Evolutionary conservation across 2,329 filamentous ascomycete species (phyloP), one percentile per base, ranked within the genome.

Genomic region (Pseudovirgaria hyperparasitica): DNA sequence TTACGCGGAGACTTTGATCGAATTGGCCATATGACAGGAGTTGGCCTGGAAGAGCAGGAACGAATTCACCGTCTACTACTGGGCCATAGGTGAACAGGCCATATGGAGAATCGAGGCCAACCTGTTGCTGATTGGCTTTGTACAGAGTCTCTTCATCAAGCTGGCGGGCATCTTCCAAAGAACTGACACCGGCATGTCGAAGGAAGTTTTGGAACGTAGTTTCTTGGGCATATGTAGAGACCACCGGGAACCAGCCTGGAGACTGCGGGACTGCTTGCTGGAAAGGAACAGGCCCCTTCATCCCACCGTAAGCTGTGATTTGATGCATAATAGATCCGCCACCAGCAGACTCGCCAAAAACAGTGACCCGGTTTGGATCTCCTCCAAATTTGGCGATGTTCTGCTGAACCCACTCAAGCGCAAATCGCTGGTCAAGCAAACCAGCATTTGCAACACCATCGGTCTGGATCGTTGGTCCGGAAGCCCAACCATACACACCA

Each of bases 351-450:
- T 56, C 51, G 10, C 54, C 54, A 18, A 55, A 41, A 3, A 57
- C 39, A 0, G 54, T 57, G 6, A 57, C 52, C 14, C 42, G 39
- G 28, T 50, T 38, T 19, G 42, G 42, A 35, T 57, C 52, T 7
- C 54, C 54, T 13, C 54, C 54, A 25, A 57, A 57, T 2, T 45
- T 36, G 28, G 47, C 42, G 19, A 57, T 57, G 34, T 57, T 39
- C 16, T 53, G 32, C 25, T 55, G 51, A 1, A 58, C 35, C 54
- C 54, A 58, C 23, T 56, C 41, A 4, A 58, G 39, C 4, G 54
- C 54, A 29, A 55, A 42, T 17, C 53, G 43, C 27, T 58, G 54
- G 28, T 58, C 54, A 23, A 48, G 39, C 8, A 58, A 32, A 1
- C 41, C 52, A 10, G 48, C 29, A 25, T 58, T 58, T 23, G 41